These are phyloP conservation scores for Pleurotus giganteus DNA, from an alignment of 768 basidiomycete species.

Conservation along the genomic window DNA sequence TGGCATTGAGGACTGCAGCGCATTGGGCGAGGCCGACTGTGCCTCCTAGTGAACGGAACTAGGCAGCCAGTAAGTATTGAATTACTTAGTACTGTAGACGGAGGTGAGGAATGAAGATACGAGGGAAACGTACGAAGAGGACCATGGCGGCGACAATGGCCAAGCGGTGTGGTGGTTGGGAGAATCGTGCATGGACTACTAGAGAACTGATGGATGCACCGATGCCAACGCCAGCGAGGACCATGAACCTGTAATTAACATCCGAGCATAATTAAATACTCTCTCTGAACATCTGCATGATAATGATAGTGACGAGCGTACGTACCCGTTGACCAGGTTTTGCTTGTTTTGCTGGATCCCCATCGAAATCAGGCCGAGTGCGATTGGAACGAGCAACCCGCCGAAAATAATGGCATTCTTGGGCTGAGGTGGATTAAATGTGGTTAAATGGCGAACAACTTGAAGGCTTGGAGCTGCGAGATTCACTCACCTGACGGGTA, in stretches of 20 bases:
- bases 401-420: conserved; percentile 39
- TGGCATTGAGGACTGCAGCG: conserved; percentile 43
- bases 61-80: too few species aligned
- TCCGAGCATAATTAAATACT: background rate
- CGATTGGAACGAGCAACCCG: conserved; percentile 32
- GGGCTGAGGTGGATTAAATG: too few species aligned
- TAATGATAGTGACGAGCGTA: background rate
- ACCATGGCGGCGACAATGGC: conserved; percentile 42
- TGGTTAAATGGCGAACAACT: too few species aligned
- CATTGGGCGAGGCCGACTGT: conserved; percentile 55
- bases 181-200: conserved; percentile 44
- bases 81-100: background rate
- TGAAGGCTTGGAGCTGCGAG: too few species aligned
- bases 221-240: conserved; percentile 40
- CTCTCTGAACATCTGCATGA: background rate
- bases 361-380: conserved; percentile 40
- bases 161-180: conserved; percentile 34
- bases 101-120: background rate
- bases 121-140: conserved; percentile 38
- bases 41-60: conserved; percentile 51
- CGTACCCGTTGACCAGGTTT: conserved; percentile 33
- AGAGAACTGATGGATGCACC: conserved; percentile 38
- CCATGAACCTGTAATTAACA: conserved; percentile 35
- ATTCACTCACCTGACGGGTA: conserved; percentile 27
- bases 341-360: conserved; percentile 37